Evolutionary conservation across 106 monocot species (phyloP).

Genomic region (Dendrobium huoshanense): DNA sequence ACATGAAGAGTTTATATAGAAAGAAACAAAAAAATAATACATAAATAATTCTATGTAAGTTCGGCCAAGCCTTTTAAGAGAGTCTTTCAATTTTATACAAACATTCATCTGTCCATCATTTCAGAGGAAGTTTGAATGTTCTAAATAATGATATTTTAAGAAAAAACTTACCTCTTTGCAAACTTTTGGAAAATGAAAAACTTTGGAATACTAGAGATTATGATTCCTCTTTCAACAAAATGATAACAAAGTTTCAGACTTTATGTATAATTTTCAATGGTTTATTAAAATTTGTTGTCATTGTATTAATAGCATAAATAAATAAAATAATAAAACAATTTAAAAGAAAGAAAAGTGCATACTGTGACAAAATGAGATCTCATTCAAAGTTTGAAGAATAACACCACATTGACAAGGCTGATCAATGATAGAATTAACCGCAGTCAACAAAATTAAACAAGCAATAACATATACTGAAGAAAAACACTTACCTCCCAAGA

Average conservation of each 20-base stretch:
- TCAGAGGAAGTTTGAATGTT: no score
- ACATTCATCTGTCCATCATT: no score
- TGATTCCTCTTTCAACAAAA: not conserved
- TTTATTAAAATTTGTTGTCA: not conserved
- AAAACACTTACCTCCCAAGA: slow-evolving; percentile 77
- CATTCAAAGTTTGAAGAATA: not conserved
- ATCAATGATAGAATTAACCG: not conserved
- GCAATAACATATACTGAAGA: not conserved
- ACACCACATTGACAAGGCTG: not conserved
- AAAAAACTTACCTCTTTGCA: no score
- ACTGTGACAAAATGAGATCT: not conserved
- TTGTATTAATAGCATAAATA: not conserved
- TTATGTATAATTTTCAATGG: not conserved
- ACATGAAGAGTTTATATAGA: not conserved
- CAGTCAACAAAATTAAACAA: not conserved
- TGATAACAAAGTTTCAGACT: not conserved
- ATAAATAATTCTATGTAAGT: no score
- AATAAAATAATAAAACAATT: not conserved
- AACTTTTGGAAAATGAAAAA: no score
- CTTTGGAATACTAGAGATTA: not conserved
- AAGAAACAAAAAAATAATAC: not conserved
- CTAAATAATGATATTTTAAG: no score
- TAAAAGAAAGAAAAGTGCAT: not conserved
- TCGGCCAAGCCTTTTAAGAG: no score
- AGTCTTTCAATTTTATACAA: no score